Evolutionary conservation across 176 grass and related monocot genomes (phyloP).

Genomic region (Aechmea fasciata): DNA sequence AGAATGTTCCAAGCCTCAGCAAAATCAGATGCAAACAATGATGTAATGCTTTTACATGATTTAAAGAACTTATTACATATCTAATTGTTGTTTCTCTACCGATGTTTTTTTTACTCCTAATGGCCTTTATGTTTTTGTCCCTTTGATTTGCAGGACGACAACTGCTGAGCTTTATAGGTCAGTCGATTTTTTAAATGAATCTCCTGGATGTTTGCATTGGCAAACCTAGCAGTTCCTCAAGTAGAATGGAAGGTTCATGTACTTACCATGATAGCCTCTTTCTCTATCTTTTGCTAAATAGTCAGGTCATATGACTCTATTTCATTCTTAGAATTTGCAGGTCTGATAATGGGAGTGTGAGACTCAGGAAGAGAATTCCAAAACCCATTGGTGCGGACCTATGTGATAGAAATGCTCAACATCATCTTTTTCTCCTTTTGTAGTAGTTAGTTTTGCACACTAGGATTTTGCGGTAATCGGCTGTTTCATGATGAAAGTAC

Average conservation of each 20-base stretch:
- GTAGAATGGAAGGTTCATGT: background rate
- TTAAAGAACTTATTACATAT: background rate
- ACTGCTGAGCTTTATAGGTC: background rate
- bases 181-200: background rate
- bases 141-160: background rate
- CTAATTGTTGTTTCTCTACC: background rate
- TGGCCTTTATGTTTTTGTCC: background rate
- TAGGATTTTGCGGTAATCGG: background rate
- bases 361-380: constrained; percentile 6
- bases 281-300: background rate
- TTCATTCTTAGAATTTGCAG: constrained; percentile 1
- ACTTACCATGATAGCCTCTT: background rate
- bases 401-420: background rate
- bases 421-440: background rate
- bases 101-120: background rate
- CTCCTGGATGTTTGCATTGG: background rate
- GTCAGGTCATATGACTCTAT: background rate
- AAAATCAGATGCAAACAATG: constrained; percentile 43
- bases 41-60: constrained; percentile 20
- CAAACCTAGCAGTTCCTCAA: constrained; percentile 7
- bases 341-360: background rate
- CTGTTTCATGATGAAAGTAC: background rate
- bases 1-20: constrained; percentile 72
- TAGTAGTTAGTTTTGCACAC: background rate
- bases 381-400: constrained; percentile 4